phyloP scores from a whole-genome alignment of 1,139 yeast species.

The Magnusiomyces tetraspermus region DNA sequence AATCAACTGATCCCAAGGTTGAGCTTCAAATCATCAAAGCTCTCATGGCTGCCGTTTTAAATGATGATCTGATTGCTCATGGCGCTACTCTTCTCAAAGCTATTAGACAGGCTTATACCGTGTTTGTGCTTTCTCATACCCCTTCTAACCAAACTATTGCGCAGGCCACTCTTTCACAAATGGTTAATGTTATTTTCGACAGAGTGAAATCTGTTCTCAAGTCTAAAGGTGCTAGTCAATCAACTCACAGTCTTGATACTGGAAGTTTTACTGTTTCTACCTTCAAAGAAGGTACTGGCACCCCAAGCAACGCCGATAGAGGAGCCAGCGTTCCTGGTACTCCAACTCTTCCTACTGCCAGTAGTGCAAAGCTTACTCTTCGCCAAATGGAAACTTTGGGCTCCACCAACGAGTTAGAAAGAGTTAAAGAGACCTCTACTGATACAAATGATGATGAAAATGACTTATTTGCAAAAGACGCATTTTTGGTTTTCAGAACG shows the following conservation, averaged over 20 bases:
- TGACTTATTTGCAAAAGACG: constrained; percentile 75
- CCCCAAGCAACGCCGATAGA: background rate
- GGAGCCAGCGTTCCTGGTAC: constrained; percentile 1
- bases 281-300: background rate
- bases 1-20: constrained; percentile 78
- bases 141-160: constrained; percentile 88
- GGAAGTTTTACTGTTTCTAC: constrained; percentile 1
- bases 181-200: constrained; percentile 76
- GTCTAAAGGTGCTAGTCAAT: constrained; percentile 3
- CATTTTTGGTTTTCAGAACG: constrained; percentile 83
- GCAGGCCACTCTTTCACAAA: constrained; percentile 89
- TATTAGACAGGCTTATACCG: constrained; percentile 84
- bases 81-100: constrained; percentile 86
- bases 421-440: constrained; percentile 22
- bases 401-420: constrained; percentile 16
- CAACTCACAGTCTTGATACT: constrained; percentile 6
- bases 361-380: constrained; percentile 18
- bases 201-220: constrained; percentile 41
- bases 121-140: constrained; percentile 73
- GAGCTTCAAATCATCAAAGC: constrained; percentile 92
- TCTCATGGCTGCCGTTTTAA: constrained; percentile 74
- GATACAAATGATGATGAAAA: constrained; percentile 39
- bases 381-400: constrained; percentile 21
- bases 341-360: constrained; percentile 6
- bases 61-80: constrained; percentile 75